Evolutionary conservation across 1,284 basidiomycete genomes (phyloP).

Genomic region (Malassezia sp.): DNA sequence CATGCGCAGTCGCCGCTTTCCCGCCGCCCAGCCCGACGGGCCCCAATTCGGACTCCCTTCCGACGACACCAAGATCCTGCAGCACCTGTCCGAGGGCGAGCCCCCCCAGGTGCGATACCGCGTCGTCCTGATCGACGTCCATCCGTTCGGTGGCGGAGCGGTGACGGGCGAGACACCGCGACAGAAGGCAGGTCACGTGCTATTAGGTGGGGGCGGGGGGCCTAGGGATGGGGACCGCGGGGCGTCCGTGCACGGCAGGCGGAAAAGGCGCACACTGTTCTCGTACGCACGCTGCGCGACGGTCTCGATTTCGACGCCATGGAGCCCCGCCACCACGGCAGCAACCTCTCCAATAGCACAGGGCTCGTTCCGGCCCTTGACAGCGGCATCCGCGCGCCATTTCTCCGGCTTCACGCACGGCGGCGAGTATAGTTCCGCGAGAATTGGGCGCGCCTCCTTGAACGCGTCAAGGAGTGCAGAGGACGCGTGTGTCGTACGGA

Average conservation of each 20-base stretch:
- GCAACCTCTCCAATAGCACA: constrained; percentile 62
- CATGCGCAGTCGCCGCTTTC: constrained; percentile 7
- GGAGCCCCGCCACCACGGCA: constrained; percentile 60
- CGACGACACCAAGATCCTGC: constrained; percentile 37
- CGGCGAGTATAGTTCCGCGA: constrained; percentile 55
- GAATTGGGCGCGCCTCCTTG: constrained; percentile 40
- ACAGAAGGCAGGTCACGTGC: constrained; percentile 1
- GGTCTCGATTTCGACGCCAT: constrained; percentile 54
- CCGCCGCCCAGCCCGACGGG: constrained; percentile 14
- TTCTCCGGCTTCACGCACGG: constrained; percentile 58
- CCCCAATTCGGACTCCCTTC: constrained; percentile 15
- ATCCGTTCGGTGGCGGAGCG: constrained; percentile 14
- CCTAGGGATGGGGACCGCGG: too few species aligned
- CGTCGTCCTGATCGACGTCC: constrained; percentile 40
- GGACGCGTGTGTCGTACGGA: constrained; percentile 67
- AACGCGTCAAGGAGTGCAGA: constrained; percentile 54
- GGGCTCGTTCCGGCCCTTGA: constrained; percentile 77
- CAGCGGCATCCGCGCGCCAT: constrained; percentile 54
- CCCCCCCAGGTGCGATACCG: constrained; percentile 35
- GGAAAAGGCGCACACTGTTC: constrained; percentile 33
- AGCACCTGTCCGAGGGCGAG: constrained; percentile 44
- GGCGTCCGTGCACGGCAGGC: not conserved
- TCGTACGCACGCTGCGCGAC: constrained; percentile 48
- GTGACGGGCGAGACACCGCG: not conserved
- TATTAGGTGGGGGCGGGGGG: too few species aligned